Evolutionary conservation across 1,284 basidiomycete species (phyloP).

Genomic region (Psilocybe mexicana): DNA sequence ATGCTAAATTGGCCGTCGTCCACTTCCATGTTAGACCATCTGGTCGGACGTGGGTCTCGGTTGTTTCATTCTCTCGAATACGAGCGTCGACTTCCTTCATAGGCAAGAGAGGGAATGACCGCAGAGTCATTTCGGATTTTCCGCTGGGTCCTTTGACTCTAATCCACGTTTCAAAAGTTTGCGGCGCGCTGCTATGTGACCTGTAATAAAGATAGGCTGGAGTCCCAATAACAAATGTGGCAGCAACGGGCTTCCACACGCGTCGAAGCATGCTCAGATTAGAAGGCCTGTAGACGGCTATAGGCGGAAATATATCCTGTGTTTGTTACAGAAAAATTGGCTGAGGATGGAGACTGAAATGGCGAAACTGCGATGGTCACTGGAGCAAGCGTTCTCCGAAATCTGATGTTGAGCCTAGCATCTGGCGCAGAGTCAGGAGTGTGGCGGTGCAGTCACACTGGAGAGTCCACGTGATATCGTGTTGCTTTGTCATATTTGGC

Average conservation of each 20-base stretch:
- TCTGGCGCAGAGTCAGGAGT: neutral
- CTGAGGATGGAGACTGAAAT: neutral
- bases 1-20: constrained; percentile 76
- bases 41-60: constrained; percentile 45
- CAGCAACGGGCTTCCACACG: constrained; percentile 65
- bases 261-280: constrained; percentile 52
- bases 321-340: neutral
- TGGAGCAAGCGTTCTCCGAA: neutral
- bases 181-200: constrained; percentile 26
- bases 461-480: neutral
- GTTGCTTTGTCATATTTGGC: neutral
- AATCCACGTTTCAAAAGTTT: constrained; percentile 60
- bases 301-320: neutral
- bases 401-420: neutral
- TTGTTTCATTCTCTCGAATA: constrained; percentile 56
- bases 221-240: constrained; percentile 47
- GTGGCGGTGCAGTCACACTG: neutral
- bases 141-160: constrained; percentile 59
- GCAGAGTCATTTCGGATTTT: constrained; percentile 51
- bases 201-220: constrained; percentile 53
- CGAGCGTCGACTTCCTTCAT: constrained; percentile 58
- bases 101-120: constrained; percentile 58
- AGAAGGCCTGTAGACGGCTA: neutral
- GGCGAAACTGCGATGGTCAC: neutral
- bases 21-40: constrained; percentile 68